Base-by-base conservation (phyloP, 495 filamentous ascomycete genomes). In the Sphaerosporella brunnea region DNA sequence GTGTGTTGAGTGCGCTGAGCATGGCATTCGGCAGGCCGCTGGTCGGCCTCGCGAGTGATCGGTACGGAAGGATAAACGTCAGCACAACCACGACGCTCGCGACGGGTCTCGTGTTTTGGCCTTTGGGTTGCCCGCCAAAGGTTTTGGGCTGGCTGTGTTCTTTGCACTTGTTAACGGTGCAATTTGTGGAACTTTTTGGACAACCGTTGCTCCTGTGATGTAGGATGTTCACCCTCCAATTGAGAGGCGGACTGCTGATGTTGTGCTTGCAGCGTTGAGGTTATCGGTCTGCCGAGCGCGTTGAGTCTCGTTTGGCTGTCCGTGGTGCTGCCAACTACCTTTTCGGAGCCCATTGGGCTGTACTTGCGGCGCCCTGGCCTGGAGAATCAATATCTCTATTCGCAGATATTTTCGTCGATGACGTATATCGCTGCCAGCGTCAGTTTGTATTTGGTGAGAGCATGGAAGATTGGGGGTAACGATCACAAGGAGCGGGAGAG, bases 1-100 rank as follows among this genome's bases (percentile, higher is more conserved):
- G 78, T 24, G 65, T 82, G 37, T 69, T 82, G 11, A 73, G 74
- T 1, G 84, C 84, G 2, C 59, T 90, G 19, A 69, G 75, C 35
- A 71, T 74, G 62, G 73, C 64, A 0, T 52, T 82, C 28, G 80
- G 80, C 13, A 64, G 83, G 18, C 80, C 79, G 10, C 52, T 74
- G 2, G 75, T 84, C 8, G 84, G 84, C 0, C 67, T 78, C 36
- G 67, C 72, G 30, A 79, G 75, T 44, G 84, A 88, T 58, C 53
- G 40, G 10, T 63, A 74, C 36, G 83, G 84, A 0, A 68, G 78
- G 15, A 69, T 88, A 37, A 82, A 84, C 43, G 68, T 82, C 42
- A 74, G 81, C 3, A 68, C 64, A 4, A 38, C 72, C 0, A 70
- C 74, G 54, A 84, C 79, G 0, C 63, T 77, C 18, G 51, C 78